Percentiles rank a stretch among this genome's conserved stretches.
These are phyloP conservation scores for Hypholoma fasciculare DNA, from an alignment of 768 basidiomycete genomes.

Conservation along the genomic window DNA sequence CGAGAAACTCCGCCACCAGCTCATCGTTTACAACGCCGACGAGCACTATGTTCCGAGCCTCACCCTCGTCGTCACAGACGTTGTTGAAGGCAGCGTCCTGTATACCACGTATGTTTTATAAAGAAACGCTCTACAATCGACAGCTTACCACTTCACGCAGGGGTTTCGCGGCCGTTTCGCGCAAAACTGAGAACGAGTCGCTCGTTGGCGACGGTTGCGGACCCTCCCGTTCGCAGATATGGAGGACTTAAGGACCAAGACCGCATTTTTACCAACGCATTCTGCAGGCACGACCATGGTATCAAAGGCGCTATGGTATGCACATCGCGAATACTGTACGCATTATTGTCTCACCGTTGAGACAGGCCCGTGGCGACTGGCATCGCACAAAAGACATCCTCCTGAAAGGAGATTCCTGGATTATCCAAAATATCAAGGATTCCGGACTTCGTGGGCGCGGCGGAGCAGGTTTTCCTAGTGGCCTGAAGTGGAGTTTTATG, in stretches of 20 bases:
- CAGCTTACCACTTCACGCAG: slow-evolving; percentile 14
- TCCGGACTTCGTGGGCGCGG: slow-evolving; percentile 95
- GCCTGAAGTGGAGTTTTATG: slow-evolving; percentile 98
- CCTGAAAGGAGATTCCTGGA: slow-evolving; percentile 94
- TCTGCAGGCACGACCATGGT: slow-evolving; percentile 85
- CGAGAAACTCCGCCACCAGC: slow-evolving; percentile 32
- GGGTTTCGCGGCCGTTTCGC: slow-evolving; percentile 29
- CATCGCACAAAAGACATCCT: slow-evolving; percentile 97
- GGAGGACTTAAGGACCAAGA: slow-evolving; percentile 95
- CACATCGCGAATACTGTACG: background rate
- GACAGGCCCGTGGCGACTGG: slow-evolving; percentile 95
- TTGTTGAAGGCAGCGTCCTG: slow-evolving; percentile 31
- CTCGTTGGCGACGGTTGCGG: slow-evolving; percentile 72
- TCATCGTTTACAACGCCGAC: slow-evolving; percentile 27
- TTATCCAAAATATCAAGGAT: slow-evolving; percentile 94
- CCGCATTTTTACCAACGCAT: slow-evolving; percentile 91
- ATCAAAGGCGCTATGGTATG: slow-evolving; percentile 89
- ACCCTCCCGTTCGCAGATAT: slow-evolving; percentile 87
- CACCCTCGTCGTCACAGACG: slow-evolving; percentile 35
- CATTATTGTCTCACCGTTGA: background rate
- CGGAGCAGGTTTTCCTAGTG: slow-evolving; percentile 95
- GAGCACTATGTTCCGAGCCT: slow-evolving; percentile 34
- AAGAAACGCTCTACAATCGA: background rate
- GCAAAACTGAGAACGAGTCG: slow-evolving; percentile 37
- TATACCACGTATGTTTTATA: slow-evolving; percentile 24